These are phyloP conservation scores for Oryza australiensis DNA, from an alignment of 176 grass and related monocot genomes.

Conservation along the genomic window DNA sequence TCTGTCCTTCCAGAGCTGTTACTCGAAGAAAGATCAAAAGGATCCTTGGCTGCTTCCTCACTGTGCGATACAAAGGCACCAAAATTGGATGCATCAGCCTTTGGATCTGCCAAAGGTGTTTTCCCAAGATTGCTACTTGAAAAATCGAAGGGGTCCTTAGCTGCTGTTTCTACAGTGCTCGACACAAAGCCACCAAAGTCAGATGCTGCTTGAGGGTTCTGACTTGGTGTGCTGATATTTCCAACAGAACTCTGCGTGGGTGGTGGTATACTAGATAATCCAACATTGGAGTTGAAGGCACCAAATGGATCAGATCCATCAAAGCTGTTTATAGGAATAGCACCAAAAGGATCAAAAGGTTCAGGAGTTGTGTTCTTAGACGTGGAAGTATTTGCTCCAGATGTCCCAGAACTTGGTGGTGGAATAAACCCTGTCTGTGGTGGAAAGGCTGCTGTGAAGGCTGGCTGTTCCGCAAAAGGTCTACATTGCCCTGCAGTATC, in stretches of 20 bases:
- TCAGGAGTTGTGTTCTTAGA: conserved; percentile 44
- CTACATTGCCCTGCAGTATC: conserved; percentile 57
- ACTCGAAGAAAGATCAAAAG: conserved; percentile 42
- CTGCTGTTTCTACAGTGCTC: conserved; percentile 8
- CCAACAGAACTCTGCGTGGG: conserved; percentile 38
- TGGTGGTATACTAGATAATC: conserved; percentile 37
- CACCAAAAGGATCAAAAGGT: conserved; percentile 86
- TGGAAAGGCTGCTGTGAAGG: conserved; percentile 57
- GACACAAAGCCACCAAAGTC: conserved; percentile 64
- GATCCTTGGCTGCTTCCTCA: conserved; percentile 41
- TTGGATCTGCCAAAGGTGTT: conserved; percentile 44
- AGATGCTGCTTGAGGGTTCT: conserved; percentile 46
- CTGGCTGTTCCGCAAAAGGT: conserved; percentile 48
- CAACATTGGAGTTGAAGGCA: conserved; percentile 56
- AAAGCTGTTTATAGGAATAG: conserved; percentile 73
- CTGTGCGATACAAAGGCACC: conserved; percentile 56
- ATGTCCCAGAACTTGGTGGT: conserved; percentile 57
- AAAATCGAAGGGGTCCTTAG: conserved; percentile 52
- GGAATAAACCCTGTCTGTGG: conserved; percentile 35
- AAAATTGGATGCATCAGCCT: conserved; percentile 47
- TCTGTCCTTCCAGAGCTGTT: conserved; percentile 36
- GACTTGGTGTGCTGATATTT: conserved; percentile 38
- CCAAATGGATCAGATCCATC: conserved; percentile 84
- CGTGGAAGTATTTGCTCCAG: conserved; percentile 37
- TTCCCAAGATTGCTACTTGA: conserved; percentile 35